phyloP scores from a whole-genome alignment of 2,329 filamentous ascomycete species.

The Phoma sp. region DNA sequence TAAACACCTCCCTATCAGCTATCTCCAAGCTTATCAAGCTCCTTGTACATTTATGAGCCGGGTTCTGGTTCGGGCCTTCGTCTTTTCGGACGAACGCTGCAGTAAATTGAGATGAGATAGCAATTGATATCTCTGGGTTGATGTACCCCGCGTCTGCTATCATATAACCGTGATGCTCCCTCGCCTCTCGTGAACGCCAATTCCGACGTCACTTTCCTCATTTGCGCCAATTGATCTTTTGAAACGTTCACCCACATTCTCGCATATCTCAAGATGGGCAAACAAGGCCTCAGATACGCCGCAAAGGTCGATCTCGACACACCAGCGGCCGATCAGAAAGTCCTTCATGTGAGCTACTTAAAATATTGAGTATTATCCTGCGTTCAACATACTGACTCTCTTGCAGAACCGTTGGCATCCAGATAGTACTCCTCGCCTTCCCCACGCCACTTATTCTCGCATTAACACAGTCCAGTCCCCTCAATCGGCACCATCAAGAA shows the following conservation, averaged over 20 bases:
- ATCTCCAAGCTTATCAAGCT: conserved; percentile 45
- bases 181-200: background rate
- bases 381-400: background rate
- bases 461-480: conserved; percentile 65
- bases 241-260: background rate
- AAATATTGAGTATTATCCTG: background rate
- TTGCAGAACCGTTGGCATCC: conserved; percentile 91
- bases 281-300: conserved; percentile 69
- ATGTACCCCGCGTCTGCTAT: conserved; percentile 25
- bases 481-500: conserved; percentile 75
- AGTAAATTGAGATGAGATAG: conserved; percentile 26
- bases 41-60: conserved; percentile 25
- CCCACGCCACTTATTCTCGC: background rate
- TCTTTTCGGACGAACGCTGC: conserved; percentile 20
- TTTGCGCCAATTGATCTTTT: background rate
- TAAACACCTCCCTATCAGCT: conserved; percentile 35
- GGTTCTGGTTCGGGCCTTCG: conserved; percentile 5
- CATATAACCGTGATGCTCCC: conserved; percentile 22
- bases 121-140: conserved; percentile 17
- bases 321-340: conserved; percentile 71
- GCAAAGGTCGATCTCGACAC: conserved; percentile 76
- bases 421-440: conserved; percentile 64
- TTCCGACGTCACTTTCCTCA: background rate
- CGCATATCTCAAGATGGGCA: conserved; percentile 50
- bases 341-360: conserved; percentile 68